These are phyloP conservation scores for Trichothecium sympodiale DNA, from an alignment of 2,329 filamentous ascomycete species.

Conservation along the genomic window DNA sequence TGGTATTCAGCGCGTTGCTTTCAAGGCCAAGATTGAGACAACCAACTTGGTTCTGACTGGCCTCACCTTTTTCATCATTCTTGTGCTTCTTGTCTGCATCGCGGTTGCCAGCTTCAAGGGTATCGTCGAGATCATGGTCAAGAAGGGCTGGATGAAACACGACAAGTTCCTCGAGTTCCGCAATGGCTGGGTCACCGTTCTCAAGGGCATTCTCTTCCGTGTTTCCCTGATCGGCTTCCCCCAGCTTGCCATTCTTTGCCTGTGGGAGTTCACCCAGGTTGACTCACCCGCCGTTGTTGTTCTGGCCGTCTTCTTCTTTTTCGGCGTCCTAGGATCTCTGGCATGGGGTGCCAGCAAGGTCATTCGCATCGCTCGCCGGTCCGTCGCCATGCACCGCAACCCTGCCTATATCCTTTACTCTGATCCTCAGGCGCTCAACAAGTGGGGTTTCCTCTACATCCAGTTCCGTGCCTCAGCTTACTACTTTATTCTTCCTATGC, in stretches of 20 bases:
- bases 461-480: conserved; percentile 93
- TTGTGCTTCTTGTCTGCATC: conserved; percentile 64
- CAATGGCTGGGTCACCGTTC: conserved; percentile 82
- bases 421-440: conserved; percentile 86
- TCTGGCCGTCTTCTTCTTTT: conserved; percentile 77
- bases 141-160: conserved; percentile 64
- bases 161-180: conserved; percentile 91
- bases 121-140: conserved; percentile 64
- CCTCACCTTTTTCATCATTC: conserved; percentile 77
- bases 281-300: conserved; percentile 83
- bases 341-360: conserved; percentile 86
- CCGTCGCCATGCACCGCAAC: conserved; percentile 86
- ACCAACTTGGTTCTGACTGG: conserved; percentile 93
- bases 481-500: conserved; percentile 79
- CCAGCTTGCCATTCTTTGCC: conserved; percentile 77
- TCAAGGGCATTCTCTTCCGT: conserved; percentile 90
- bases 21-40: conserved; percentile 71
- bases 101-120: conserved; percentile 72
- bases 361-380: conserved; percentile 77
- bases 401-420: conserved; percentile 96
- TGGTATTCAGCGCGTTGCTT: conserved; percentile 83
- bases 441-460: conserved; percentile 96
- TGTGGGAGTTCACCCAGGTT: conserved; percentile 83
- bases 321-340: conserved; percentile 68
- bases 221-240: conserved; percentile 84